These are phyloP conservation scores for Apophysomyces sp. DNA, from an alignment of 371 early-diverging fungal genomes.

Conservation along the genomic window DNA sequence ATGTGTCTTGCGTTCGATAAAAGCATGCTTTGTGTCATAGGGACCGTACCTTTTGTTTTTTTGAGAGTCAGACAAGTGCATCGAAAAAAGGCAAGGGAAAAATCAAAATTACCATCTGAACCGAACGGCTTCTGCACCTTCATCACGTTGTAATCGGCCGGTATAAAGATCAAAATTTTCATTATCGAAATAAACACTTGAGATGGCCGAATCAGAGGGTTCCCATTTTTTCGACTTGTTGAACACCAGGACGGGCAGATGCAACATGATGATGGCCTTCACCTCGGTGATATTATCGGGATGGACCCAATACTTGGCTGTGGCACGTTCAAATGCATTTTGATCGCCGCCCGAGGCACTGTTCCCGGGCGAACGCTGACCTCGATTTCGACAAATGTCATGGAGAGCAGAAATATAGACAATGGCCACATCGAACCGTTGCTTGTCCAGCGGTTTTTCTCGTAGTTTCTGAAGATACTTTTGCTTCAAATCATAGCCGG, in stretches of 20 bases:
- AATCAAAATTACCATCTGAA: slow-evolving; percentile 82
- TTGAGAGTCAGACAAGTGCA: slow-evolving; percentile 17
- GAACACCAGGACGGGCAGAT: slow-evolving; percentile 85
- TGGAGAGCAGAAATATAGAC: slow-evolving; percentile 85
- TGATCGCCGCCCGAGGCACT: slow-evolving; percentile 68
- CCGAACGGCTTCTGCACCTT: slow-evolving; percentile 85
- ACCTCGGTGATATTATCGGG: slow-evolving; percentile 92
- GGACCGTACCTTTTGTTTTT: slow-evolving; percentile 48
- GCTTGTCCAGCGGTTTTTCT: slow-evolving; percentile 78
- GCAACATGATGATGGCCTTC: slow-evolving; percentile 80
- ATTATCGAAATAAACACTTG: slow-evolving; percentile 93
- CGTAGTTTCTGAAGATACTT: slow-evolving; percentile 76
- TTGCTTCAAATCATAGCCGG: slow-evolving; percentile 38
- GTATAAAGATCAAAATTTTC: slow-evolving; percentile 80
- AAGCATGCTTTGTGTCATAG: slow-evolving; percentile 65
- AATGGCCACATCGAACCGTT: slow-evolving; percentile 84
- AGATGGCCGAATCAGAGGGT: slow-evolving; percentile 58
- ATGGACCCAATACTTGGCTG: slow-evolving; percentile 97
- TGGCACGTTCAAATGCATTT: slow-evolving; percentile 82
- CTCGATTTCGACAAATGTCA: slow-evolving; percentile 84
- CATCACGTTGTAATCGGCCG: slow-evolving; percentile 81
- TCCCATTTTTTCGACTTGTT: slow-evolving; percentile 24
- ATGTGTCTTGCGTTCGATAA: slow-evolving; percentile 91
- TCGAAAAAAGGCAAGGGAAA: slow-evolving; percentile 9
- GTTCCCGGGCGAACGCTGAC: slow-evolving; percentile 36